A percentile compares a stretch with the other conserved stretches of the same genome.
Evolutionary conservation across 2,329 filamentous ascomycete genomes (phyloP).

Genomic region (Alternaria burnsii): DNA sequence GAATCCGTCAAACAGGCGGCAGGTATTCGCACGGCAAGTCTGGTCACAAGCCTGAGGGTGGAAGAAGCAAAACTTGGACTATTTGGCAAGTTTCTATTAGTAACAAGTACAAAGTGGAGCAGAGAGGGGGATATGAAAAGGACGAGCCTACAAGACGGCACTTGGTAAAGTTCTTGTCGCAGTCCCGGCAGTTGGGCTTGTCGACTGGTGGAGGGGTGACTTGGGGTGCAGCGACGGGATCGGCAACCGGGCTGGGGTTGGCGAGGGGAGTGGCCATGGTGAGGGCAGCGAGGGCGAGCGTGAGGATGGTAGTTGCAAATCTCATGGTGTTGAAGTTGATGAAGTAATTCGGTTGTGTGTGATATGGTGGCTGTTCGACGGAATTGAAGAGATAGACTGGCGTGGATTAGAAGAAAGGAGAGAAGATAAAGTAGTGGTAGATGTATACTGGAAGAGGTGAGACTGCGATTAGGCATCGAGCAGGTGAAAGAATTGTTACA

Average conservation of each 20-base stretch:
- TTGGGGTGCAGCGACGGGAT: neutral
- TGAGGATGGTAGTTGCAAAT: neutral
- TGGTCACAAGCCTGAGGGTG: neutral
- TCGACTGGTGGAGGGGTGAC: neutral
- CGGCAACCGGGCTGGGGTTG: neutral
- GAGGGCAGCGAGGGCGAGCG: constrained; percentile 1
- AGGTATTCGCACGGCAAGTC: neutral
- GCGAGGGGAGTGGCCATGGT: neutral
- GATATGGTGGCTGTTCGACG: neutral
- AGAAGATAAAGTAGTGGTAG: neutral
- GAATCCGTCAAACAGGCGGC: neutral
- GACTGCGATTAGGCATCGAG: neutral
- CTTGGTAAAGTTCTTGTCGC: neutral
- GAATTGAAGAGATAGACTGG: neutral
- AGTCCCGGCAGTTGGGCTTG: neutral
- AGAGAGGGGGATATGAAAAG: too few relatives aligned
- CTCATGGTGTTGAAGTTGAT: neutral
- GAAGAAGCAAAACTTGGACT: constrained; percentile 1
- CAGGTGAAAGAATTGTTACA: neutral
- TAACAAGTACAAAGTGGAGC: neutral
- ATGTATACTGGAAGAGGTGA: neutral
- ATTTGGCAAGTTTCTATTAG: neutral
- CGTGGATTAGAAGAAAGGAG: neutral
- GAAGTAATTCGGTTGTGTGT: neutral
- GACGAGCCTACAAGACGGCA: neutral